These are phyloP conservation scores for Blastosporella zonata DNA, from an alignment of 1,284 basidiomycete genomes.

Conservation along the genomic window DNA sequence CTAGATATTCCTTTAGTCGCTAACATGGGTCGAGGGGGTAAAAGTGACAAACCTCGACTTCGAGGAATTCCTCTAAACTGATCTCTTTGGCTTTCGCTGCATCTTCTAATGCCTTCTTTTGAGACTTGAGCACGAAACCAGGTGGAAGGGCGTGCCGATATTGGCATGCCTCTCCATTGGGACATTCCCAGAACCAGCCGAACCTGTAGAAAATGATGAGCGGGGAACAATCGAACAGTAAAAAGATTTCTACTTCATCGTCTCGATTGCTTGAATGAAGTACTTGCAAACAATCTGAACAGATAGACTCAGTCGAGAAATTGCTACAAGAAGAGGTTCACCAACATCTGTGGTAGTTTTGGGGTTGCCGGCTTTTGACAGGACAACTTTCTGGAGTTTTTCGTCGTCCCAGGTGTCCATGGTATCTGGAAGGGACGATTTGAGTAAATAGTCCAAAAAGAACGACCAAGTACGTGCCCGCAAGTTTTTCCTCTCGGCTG, in stretches of 20 bases:
- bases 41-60: constrained; percentile 75
- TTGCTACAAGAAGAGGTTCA: constrained; percentile 7
- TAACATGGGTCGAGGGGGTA: neutral
- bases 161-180: constrained; percentile 86
- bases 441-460: constrained; percentile 5
- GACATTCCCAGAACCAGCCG: constrained; percentile 94
- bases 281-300: constrained; percentile 92
- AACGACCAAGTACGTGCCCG: constrained; percentile 45
- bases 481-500: constrained; percentile 74
- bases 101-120: constrained; percentile 82
- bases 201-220: constrained; percentile 43
- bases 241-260: constrained; percentile 63
- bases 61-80: constrained; percentile 95
- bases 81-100: constrained; percentile 89
- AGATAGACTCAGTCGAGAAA: constrained; percentile 10
- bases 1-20: constrained; percentile 37
- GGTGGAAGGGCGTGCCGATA: constrained; percentile 96
- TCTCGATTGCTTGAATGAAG: constrained; percentile 97
- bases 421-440: constrained; percentile 58
- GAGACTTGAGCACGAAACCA: constrained; percentile 92
- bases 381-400: constrained; percentile 84
- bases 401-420: constrained; percentile 99
- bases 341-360: constrained; percentile 88
- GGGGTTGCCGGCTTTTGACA: constrained; percentile 89
- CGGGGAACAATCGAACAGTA: constrained; percentile 4